Evolutionary conservation across 1,284 basidiomycete species (phyloP), one percentile per base, ranked within the genome.

Genomic region (Ceratorhiza oryzae-sativae): DNA sequence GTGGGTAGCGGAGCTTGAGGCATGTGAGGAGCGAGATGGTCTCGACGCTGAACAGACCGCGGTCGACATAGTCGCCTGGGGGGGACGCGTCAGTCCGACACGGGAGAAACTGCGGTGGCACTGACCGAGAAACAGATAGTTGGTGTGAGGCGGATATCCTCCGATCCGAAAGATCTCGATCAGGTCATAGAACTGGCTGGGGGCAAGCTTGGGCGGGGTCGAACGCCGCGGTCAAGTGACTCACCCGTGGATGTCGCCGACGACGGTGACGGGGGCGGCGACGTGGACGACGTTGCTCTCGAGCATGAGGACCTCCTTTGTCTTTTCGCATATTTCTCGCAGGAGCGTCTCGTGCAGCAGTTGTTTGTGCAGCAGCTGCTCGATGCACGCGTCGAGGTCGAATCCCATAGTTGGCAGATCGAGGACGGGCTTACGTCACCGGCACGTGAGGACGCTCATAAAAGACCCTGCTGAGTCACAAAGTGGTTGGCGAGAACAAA

Each of bases 101-200:
- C 32, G 1, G 36, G 30, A 58, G 8, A 1, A 6, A 25, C 9
- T 3, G 1, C 36, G 39, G 36, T 30, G 10, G n/a, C 20, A 84
- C 90, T 76, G 77, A 94, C 94, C 95, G 42, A 98, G 88, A 80
- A 98, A 98, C 75, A 99, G 88, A 81, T 99, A 99, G 81, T 99
- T 99, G 39, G 97, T 99, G 78, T 96, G 87, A 1, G 97, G 97
- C 1, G 94, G 94, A 77, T 95, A 94, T 45, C 97, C 97, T 59
- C 97, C 97, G 86, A 99, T 99, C 61, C 96, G 88, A 79, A 99
- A 99, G 80, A 99, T 98, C 83, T 99, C 97, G 79, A 99, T 93
- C 77, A 99, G 86, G 84, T 99, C 97, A 84, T 99, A 97, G 83
- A 99, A 99, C 86, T 99, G 97, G 73, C 94, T 97, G 77, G 30